Evolutionary conservation across 2,329 filamentous ascomycete species (phyloP), one percentile per base, ranked within the genome.

Genomic region (Harringtonia lauricola): DNA sequence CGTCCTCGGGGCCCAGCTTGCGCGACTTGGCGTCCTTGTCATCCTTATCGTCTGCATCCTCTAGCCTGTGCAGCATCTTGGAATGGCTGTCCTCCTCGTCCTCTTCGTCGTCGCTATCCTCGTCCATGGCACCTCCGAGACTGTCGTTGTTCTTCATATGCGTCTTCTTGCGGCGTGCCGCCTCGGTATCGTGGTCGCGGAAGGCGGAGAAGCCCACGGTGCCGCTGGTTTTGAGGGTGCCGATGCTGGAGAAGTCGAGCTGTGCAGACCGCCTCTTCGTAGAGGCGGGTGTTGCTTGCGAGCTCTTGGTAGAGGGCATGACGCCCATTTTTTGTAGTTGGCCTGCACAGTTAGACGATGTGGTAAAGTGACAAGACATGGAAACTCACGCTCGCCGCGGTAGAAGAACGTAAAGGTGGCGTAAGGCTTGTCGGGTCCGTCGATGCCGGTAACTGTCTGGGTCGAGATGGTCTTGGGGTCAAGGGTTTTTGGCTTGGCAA

Each of bases 321-420:
- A 98, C 86, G 31, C 90, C 90, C 81, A 98, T 95, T 64, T 96
- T 98, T 57, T 89, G 83, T 41, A 98, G 71, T 80, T 98, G 92
- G 42, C 87, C 88, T 94, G 51, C 22, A 13, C 5, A 0, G 34
- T 37, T 35, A 39, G 39, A n/a, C n/a, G n/a, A 10, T 26, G 24
- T 10, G 24, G 24, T 6, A 7, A 7, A 26, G 24, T 10, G 10
- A 26, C 24, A 26, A 26, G 24, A 26, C n/a, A 26, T n/a, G 3
- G 10, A 29, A 17, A 26, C 87, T 70, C 71, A 94, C 90, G 83
- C 60, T 95, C 86, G 60, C 92, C 92, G 48, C 92, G 79, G 61
- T 98, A 98, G 65, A 96, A 87, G 62, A 98, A 98, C 24, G 94
- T 96, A 62, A 98, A 98, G 9, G 86, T 83, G 4, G 92, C 92